Evolutionary conservation across 352 stramenopile genomes (phyloP).

Genomic region (Pythium chondricola): DNA sequence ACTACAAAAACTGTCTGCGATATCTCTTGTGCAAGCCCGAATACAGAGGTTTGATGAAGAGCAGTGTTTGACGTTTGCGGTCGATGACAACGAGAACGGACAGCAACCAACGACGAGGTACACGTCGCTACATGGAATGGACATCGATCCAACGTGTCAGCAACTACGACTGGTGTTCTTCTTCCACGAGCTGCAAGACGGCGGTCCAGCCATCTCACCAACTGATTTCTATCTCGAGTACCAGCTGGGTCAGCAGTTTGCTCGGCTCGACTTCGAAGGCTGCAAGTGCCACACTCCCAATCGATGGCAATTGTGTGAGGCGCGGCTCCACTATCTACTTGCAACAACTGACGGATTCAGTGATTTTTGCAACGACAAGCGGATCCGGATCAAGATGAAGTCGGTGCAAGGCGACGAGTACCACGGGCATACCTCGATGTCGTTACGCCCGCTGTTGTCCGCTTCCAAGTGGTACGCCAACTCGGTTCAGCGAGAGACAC

Average conservation of each 20-base stretch:
- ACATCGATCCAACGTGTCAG: slow-evolving; percentile 66
- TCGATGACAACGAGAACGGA: slow-evolving; percentile 3
- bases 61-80: slow-evolving; percentile 7
- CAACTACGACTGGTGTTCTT: slow-evolving; percentile 73
- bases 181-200: slow-evolving; percentile 82
- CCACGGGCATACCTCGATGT: slow-evolving; percentile 48
- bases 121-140: slow-evolving; percentile 20
- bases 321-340: slow-evolving; percentile 59
- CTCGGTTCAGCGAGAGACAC: slow-evolving; percentile 39
- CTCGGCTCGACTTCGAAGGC: slow-evolving; percentile 56
- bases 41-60: slow-evolving; percentile 11
- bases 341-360: slow-evolving; percentile 60
- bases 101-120: slow-evolving; percentile 17
- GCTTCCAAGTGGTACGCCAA: slow-evolving; percentile 55
- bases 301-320: slow-evolving; percentile 77
- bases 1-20: too few species aligned
- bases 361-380: slow-evolving; percentile 60
- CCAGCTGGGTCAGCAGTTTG: slow-evolving; percentile 59
- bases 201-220: slow-evolving; percentile 34
- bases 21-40: too few species aligned
- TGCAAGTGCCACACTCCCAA: slow-evolving; percentile 78
- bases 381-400: slow-evolving; percentile 68
- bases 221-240: slow-evolving; percentile 79
- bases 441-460: slow-evolving; percentile 43
- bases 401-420: slow-evolving; percentile 23